A percentile compares a stretch with the other conserved stretches of the same genome.
These are phyloP conservation scores for Anthracocystis panici-leucophaei DNA, from an alignment of 1,284 basidiomycete genomes.

Conservation along the genomic window DNA sequence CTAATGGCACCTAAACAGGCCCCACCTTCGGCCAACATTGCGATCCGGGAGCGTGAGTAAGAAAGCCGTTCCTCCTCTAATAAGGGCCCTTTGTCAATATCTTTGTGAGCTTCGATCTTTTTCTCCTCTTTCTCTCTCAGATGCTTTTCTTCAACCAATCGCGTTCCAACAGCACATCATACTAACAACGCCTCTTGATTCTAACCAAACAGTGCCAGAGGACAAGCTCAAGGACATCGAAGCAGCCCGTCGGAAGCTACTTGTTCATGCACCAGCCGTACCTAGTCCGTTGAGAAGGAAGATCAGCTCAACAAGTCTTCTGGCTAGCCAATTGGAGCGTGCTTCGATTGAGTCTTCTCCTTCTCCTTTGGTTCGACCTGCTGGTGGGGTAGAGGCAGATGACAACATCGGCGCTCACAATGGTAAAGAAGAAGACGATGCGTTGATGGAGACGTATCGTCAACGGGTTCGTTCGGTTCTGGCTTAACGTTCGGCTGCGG, in stretches of 20 bases:
- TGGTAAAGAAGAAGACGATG: neutral
- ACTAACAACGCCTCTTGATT: constrained; percentile 3
- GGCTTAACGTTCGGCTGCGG: constrained; percentile 4
- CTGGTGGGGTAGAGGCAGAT: neutral
- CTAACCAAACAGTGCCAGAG: constrained; percentile 16
- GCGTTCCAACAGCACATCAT: neutral
- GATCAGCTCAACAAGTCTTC: constrained; percentile 18
- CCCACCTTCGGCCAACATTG: constrained; percentile 30
- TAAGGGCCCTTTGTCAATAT: neutral
- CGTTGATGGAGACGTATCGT: constrained; percentile 10
- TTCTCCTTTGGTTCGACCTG: neutral
- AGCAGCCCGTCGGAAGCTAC: constrained; percentile 26
- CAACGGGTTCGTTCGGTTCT: constrained; percentile 13
- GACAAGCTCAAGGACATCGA: constrained; percentile 24
- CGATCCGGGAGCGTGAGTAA: constrained; percentile 57
- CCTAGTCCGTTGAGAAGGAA: constrained; percentile 41
- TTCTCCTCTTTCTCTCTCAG: constrained; percentile 55
- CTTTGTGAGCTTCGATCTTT: constrained; percentile 66
- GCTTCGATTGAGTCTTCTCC: constrained; percentile 13
- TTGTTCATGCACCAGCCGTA: constrained; percentile 43
- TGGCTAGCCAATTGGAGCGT: constrained; percentile 21
- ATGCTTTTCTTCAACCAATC: constrained; percentile 44
- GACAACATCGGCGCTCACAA: neutral
- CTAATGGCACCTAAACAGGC: constrained; percentile 50
- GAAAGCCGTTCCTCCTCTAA: neutral